Percentiles rank a stretch among this genome's conserved stretches.
phyloP scores from a whole-genome alignment of 2,329 filamentous ascomycete species.

The Annulohypoxylon truncatum region DNA sequence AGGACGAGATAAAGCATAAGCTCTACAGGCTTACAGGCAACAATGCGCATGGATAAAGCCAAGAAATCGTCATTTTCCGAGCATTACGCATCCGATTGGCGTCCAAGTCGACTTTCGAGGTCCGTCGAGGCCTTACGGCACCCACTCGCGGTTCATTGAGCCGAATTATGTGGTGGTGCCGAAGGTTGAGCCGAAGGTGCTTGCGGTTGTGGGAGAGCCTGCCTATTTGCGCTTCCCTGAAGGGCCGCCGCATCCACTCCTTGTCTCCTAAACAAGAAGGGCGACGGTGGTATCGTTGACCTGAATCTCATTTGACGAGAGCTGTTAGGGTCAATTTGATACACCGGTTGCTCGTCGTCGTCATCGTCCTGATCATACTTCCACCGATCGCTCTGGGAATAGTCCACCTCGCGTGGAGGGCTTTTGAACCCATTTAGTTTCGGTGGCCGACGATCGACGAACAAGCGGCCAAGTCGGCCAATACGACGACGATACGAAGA shows the following conservation, averaged over 20 bases:
- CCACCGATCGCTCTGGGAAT: conserved; percentile 72
- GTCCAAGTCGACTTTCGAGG: neutral
- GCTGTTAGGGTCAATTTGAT: conserved; percentile 79
- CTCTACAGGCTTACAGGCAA: neutral
- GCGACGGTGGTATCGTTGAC: conserved; percentile 66
- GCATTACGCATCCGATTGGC: conserved; percentile 1
- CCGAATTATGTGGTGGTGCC: conserved; percentile 31
- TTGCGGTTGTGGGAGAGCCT: conserved; percentile 42
- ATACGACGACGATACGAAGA: conserved; percentile 85
- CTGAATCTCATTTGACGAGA: conserved; percentile 70
- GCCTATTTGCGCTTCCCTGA: conserved; percentile 39
- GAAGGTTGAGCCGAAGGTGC: conserved; percentile 29
- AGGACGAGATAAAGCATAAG: neutral
- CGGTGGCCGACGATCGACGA: conserved; percentile 86
- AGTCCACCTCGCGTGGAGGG: conserved; percentile 48
- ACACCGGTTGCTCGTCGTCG: conserved; percentile 78
- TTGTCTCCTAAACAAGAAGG: conserved; percentile 55
- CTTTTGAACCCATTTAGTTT: conserved; percentile 46
- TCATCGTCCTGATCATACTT: conserved; percentile 91
- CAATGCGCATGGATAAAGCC: neutral
- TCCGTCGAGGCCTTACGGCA: neutral
- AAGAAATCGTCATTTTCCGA: neutral
- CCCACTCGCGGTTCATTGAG: neutral
- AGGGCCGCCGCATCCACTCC: conserved; percentile 47
- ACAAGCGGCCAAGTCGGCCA: conserved; percentile 84